Evolutionary conservation across 345 rosid genomes (phyloP), one percentile per base, ranked within the genome.

Genomic region (Cardamine resedifolia): DNA sequence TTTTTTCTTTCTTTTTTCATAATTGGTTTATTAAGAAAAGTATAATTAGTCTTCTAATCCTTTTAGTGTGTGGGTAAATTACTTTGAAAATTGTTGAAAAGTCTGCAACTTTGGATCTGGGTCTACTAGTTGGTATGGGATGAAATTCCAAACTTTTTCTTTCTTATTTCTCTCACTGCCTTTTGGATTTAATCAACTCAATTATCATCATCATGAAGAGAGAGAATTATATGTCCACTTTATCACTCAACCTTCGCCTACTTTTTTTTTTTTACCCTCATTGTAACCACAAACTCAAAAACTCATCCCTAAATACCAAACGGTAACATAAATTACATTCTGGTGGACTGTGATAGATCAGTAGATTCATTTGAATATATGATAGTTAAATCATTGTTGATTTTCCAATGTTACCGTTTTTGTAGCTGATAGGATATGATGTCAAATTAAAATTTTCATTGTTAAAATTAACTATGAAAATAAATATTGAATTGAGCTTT

Each of bases 201-300:
- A 15, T 58, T 48, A n/a, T n/a, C n/a, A 59, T 34, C 74, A 64
- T 77, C 66, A 77, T 70, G 75, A 70, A 48, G 80, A 70, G 38
- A 75, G 69, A 78, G 73, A 66, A 28, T 43, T 24, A 69, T 81
- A 64, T 90, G 83, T 75, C 81, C 87, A 78, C 85, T 79, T 82
- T 82, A 39, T 64, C 67, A 76, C 76, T 76, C 71, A 70, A 76
- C 24, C 36, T 69, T 69, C 61, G 51, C 74, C 70, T 69, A 60
- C 52, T 5, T 12, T 21, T 60, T 58, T 12, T 61, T 59, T 5
- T 16, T 28, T 41, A 41, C 34, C 33, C 19, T 34, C 64, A 24
- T 43, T 68, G 43, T 62, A 62, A 63, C 77, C 71, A 47, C 66
- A 73, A 43, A 45, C 38, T 56, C 36, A 5, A 15, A 51, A 38